These are phyloP conservation scores for Cicer chorassanicum DNA, from an alignment of 306 rosid genomes.

Conservation along the genomic window DNA sequence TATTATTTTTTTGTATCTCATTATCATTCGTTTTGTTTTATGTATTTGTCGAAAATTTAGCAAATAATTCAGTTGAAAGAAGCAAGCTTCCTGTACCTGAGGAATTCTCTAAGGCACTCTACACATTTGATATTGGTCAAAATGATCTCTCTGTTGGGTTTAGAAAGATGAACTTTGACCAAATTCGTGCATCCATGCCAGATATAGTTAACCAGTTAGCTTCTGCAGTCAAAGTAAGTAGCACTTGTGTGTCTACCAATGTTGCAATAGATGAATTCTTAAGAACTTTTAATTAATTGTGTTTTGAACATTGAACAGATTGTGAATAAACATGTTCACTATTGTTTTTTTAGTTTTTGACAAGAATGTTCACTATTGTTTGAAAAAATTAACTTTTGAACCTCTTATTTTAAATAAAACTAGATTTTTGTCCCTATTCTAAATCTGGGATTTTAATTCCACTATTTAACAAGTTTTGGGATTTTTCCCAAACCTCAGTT, in stretches of 20 bases:
- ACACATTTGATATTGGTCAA: conserved; percentile 93
- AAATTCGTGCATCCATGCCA: conserved; percentile 68
- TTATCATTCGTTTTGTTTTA: background rate
- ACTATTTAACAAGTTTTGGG: no score
- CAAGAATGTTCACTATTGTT: no score
- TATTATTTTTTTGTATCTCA: background rate
- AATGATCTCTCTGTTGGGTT: conserved; percentile 88
- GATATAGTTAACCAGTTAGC: conserved; percentile 81
- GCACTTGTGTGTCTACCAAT: conserved; percentile 1
- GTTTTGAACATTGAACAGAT: conserved; percentile 5
- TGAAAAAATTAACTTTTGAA: no score
- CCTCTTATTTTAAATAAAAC: no score
- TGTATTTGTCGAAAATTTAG: conserved; percentile 49
- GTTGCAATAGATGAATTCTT: conserved; percentile 3
- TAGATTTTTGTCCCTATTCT: no score
- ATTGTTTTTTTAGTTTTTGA: no score
- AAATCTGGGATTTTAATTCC: no score
- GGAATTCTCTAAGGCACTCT: conserved; percentile 83
- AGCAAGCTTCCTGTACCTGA: conserved; percentile 73
- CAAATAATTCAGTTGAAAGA: conserved; percentile 56
- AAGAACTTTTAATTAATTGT: background rate
- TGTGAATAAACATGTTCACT: background rate
- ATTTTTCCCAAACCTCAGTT: no score
- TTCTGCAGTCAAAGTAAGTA: conserved; percentile 73
- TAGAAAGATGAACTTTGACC: conserved; percentile 67